phyloP scores from a whole-genome alignment of 495 filamentous ascomycete genomes.

The Chaetomidium leptoderma region DNA sequence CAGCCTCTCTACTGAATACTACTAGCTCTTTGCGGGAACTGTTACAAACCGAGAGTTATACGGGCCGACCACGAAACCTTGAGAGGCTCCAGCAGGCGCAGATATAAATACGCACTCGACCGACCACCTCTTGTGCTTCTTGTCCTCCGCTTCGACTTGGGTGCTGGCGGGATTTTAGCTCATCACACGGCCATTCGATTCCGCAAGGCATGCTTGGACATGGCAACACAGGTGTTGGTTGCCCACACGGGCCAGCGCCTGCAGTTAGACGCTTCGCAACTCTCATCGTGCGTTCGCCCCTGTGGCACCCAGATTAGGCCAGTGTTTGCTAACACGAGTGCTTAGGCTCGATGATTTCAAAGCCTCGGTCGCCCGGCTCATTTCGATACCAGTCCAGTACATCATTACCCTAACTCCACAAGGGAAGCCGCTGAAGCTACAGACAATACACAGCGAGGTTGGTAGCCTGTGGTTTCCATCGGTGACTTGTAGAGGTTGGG shows the following conservation, averaged over 20 bases:
- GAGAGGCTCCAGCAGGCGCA: neutral
- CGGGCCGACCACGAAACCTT: neutral
- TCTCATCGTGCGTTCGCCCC: slow-evolving; percentile 60
- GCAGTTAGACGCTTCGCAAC: slow-evolving; percentile 62
- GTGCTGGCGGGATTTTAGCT: neutral
- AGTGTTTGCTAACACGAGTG: slow-evolving; percentile 13
- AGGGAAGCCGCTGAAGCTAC: slow-evolving; percentile 73
- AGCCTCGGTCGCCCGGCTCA: slow-evolving; percentile 62
- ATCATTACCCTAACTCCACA: slow-evolving; percentile 80
- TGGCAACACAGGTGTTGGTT: slow-evolving; percentile 75
- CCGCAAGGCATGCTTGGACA: slow-evolving; percentile 36
- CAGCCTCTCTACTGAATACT: neutral
- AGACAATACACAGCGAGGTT: slow-evolving; percentile 73
- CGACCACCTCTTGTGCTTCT: neutral
- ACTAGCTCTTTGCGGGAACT: neutral
- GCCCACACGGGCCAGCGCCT: slow-evolving; percentile 86
- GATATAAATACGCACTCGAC: neutral
- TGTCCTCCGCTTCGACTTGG: neutral
- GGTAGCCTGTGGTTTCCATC: slow-evolving; percentile 16
- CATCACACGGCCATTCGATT: neutral
- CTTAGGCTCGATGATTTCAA: slow-evolving; percentile 59
- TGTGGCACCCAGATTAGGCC: neutral
- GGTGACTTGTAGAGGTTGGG: neutral
- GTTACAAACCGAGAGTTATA: neutral
- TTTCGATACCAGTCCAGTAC: slow-evolving; percentile 60